Percentiles rank a stretch among this genome's conserved stretches.
phyloP scores from a whole-genome alignment of 2,329 filamentous ascomycete species.

The Ophiostoma pallidulum region DNA sequence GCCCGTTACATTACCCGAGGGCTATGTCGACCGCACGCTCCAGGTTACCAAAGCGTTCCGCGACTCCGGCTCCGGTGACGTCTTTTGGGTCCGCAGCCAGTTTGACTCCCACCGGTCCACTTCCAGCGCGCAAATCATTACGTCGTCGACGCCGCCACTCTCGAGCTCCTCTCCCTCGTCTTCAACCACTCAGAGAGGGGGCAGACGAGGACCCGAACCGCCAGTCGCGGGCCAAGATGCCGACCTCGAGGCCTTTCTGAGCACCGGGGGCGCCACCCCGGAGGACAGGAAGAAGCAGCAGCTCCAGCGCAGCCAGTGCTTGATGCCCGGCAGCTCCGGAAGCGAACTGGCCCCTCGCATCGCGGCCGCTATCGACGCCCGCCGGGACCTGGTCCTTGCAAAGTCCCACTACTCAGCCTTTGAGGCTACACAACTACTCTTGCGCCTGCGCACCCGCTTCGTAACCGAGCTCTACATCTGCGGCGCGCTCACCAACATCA shows the following conservation, averaged over 20 bases:
- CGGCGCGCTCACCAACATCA: constrained; percentile 77
- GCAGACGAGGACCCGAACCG: constrained; percentile 6
- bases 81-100: constrained; percentile 78
- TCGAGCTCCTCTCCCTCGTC: background rate
- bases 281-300: constrained; percentile 27
- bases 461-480: constrained; percentile 85
- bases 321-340: constrained; percentile 36
- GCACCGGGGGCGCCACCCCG: constrained; percentile 7
- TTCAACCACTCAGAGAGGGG: background rate
- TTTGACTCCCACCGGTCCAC: constrained; percentile 55
- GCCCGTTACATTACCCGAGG: constrained; percentile 51
- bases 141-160: constrained; percentile 25
- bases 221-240: constrained; percentile 25
- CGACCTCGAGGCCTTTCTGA: constrained; percentile 30
- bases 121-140: constrained; percentile 43
- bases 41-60: constrained; percentile 65
- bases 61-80: constrained; percentile 52
- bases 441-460: constrained; percentile 71
- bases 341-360: constrained; percentile 35
- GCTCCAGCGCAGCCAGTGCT: constrained; percentile 24
- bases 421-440: constrained; percentile 60
- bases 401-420: constrained; percentile 90
- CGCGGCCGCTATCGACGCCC: constrained; percentile 34
- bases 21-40: constrained; percentile 58
- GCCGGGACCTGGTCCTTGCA: constrained; percentile 39